These are phyloP conservation scores for Stagonosporopsis tanaceti DNA, from an alignment of 2,329 filamentous ascomycete species.

Conservation along the genomic window DNA sequence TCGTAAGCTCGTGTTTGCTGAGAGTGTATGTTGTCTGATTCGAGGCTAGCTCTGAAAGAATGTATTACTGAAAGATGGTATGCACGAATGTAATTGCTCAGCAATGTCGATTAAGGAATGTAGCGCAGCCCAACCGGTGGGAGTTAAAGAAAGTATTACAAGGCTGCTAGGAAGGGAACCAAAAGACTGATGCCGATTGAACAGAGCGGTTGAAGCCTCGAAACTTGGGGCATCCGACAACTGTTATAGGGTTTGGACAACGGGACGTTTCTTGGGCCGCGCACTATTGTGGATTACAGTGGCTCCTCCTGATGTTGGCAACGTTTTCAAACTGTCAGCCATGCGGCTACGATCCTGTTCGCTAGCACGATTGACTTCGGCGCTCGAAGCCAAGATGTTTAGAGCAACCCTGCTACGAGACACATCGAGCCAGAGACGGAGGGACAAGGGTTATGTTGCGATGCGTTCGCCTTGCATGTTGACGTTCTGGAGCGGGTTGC, in stretches of 20 bases:
- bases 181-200: conserved; percentile 51
- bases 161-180: conserved; percentile 50
- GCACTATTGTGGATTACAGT: conserved; percentile 50
- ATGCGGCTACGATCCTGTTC: conserved; percentile 49
- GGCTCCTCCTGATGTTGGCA: conserved; percentile 50
- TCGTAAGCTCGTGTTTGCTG: conserved; percentile 37
- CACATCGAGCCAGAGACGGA: conserved; percentile 47
- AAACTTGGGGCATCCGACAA: conserved; percentile 47
- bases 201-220: conserved; percentile 50
- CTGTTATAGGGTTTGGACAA: conserved; percentile 46
- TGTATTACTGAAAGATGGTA: conserved; percentile 46
- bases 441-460: conserved; percentile 35
- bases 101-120: conserved; percentile 59
- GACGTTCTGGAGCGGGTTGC: conserved; percentile 32
- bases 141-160: conserved; percentile 58
- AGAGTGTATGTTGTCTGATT: conserved; percentile 58
- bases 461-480: conserved; percentile 36
- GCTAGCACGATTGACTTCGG: conserved; percentile 42
- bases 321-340: conserved; percentile 53
- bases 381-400: conserved; percentile 47
- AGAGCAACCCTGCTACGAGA: conserved; percentile 50
- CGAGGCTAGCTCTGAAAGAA: conserved; percentile 50
- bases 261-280: conserved; percentile 34
- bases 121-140: conserved; percentile 64
- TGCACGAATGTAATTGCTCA: conserved; percentile 50